phyloP scores from a whole-genome alignment of 768 basidiomycete genomes.

The Boletus edulis region DNA sequence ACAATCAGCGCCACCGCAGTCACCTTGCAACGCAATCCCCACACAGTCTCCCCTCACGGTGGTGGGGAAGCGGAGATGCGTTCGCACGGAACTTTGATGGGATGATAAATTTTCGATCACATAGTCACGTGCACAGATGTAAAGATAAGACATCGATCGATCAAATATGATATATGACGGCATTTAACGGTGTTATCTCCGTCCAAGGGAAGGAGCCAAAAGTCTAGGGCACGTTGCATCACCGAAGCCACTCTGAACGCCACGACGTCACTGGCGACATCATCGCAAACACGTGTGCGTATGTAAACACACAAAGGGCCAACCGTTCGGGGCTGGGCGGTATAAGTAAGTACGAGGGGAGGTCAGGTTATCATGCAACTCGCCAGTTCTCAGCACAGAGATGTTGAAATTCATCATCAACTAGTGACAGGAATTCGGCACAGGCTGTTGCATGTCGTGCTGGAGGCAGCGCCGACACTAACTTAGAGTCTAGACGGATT shows the following conservation, averaged over 20 bases:
- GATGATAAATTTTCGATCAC: slow-evolving; percentile 1
- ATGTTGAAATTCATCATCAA: too few relatives aligned
- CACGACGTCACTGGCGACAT: slow-evolving; percentile 23
- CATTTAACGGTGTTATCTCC: slow-evolving; percentile 10
- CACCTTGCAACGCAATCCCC: not conserved
- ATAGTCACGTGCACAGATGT: slow-evolving; percentile 4
- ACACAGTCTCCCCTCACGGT: too few relatives aligned
- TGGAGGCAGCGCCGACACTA: too few relatives aligned
- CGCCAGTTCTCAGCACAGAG: too few relatives aligned
- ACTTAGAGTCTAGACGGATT: too few relatives aligned
- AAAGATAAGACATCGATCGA: slow-evolving; percentile 1
- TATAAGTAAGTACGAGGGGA: too few relatives aligned
- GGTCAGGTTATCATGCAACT: too few relatives aligned
- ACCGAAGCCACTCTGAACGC: not conserved
- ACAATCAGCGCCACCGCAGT: not conserved
- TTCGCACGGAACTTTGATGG: not conserved
- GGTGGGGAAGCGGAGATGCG: too few relatives aligned
- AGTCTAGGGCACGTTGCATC: slow-evolving; percentile 16
- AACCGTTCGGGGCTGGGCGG: too few relatives aligned
- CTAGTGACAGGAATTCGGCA: too few relatives aligned
- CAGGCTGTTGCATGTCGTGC: too few relatives aligned
- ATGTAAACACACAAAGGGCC: not conserved
- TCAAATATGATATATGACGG: slow-evolving; percentile 7
- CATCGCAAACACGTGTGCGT: slow-evolving; percentile 10
- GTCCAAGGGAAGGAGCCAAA: not conserved